A percentile compares a stretch with the other conserved stretches of the same genome.
Evolutionary conservation across 768 basidiomycete genomes (phyloP).

Genomic region (Leccinellum luteum): DNA sequence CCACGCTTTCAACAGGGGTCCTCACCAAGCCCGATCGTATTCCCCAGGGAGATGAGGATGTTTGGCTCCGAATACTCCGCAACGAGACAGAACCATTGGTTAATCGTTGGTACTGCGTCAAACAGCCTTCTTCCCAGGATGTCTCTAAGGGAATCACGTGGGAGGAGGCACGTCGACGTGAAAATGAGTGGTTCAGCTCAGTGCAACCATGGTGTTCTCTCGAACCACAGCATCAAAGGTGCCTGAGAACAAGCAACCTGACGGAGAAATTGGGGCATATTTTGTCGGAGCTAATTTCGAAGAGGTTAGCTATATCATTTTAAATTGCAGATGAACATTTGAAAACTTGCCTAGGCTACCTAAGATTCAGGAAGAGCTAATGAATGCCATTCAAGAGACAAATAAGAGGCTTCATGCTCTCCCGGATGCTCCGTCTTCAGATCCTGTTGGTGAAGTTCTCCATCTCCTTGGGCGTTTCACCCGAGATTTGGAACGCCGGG

Average conservation of each 20-base stretch:
- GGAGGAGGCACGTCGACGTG: slow-evolving; percentile 54
- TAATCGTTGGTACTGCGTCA: slow-evolving; percentile 39
- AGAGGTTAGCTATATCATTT: slow-evolving; percentile 41
- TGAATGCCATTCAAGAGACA: slow-evolving; percentile 40
- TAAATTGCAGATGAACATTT: neutral
- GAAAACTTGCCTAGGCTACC: slow-evolving; percentile 48
- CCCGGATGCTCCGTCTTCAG: slow-evolving; percentile 52
- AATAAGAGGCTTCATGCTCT: slow-evolving; percentile 32
- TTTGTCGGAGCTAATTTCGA: slow-evolving; percentile 60
- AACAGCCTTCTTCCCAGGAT: slow-evolving; percentile 35
- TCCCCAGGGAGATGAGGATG: slow-evolving; percentile 17
- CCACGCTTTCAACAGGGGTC: slow-evolving; percentile 9
- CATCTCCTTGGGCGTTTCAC: slow-evolving; percentile 46
- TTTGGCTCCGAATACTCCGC: slow-evolving; percentile 56
- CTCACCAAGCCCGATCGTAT: slow-evolving; percentile 73
- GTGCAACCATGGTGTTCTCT: slow-evolving; percentile 54
- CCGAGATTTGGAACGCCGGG: slow-evolving; percentile 39
- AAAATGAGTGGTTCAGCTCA: slow-evolving; percentile 55
- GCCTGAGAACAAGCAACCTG: slow-evolving; percentile 55
- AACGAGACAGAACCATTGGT: slow-evolving; percentile 42
- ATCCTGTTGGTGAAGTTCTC: slow-evolving; percentile 58
- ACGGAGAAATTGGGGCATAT: slow-evolving; percentile 57
- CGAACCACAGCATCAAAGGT: slow-evolving; percentile 46
- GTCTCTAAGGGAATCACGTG: slow-evolving; percentile 39
- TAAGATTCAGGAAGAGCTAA: slow-evolving; percentile 56